These are phyloP conservation scores for Leccinellum albellum DNA, from an alignment of 768 basidiomycete species.

Conservation along the genomic window DNA sequence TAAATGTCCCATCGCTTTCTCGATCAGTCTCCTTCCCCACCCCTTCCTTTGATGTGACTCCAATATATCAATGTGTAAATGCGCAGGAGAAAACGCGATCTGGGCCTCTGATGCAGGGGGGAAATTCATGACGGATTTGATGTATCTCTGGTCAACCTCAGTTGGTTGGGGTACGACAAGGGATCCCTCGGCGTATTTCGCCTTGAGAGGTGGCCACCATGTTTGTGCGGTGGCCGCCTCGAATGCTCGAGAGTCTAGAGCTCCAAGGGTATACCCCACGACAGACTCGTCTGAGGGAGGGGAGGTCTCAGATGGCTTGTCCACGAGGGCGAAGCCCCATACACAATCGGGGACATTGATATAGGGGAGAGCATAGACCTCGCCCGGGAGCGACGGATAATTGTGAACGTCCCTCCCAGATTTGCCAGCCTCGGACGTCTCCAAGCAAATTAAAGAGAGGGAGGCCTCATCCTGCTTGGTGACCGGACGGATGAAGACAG, in stretches of 20 bases:
- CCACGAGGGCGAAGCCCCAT: constrained; percentile 73
- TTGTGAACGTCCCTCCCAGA: constrained; percentile 63
- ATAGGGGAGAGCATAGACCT: constrained; percentile 75
- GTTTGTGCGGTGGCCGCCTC: constrained; percentile 49
- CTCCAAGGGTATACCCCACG: constrained; percentile 71
- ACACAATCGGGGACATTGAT: constrained; percentile 56
- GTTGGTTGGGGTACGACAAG: constrained; percentile 16
- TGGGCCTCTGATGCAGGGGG: constrained; percentile 47
- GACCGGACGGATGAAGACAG: constrained; percentile 53
- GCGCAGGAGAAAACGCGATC: constrained; percentile 64
- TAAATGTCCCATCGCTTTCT: constrained; percentile 50
- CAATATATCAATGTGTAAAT: constrained; percentile 73
- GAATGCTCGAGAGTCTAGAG: constrained; percentile 63
- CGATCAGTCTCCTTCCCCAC: constrained; percentile 66
- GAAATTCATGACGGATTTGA: constrained; percentile 33
- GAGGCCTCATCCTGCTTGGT: constrained; percentile 50
- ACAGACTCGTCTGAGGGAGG: constrained; percentile 36
- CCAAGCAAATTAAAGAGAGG: constrained; percentile 68
- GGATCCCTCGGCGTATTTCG: constrained; percentile 43
- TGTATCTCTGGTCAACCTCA: constrained; percentile 28
- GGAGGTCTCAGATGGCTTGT: constrained; percentile 29
- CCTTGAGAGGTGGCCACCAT: constrained; percentile 67
- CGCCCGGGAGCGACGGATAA: constrained; percentile 60
- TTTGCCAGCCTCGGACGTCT: constrained; percentile 67
- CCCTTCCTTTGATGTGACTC: constrained; percentile 63